Evolutionary conservation across 2,329 filamentous ascomycete genomes (phyloP).

Genomic region (Fusarium albidum): DNA sequence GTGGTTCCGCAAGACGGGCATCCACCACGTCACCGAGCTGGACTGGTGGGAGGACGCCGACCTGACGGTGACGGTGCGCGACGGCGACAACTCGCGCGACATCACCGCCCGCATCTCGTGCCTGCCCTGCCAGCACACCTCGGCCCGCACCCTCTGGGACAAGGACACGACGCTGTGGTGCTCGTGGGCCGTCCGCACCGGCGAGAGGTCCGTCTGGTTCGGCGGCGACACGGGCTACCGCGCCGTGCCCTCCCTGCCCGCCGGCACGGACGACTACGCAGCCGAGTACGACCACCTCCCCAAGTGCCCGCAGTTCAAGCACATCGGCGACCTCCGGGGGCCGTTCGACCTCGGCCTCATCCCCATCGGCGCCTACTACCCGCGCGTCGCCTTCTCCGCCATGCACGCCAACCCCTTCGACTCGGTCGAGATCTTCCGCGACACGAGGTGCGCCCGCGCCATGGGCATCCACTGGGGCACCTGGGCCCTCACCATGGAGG

Average conservation of each 20-base stretch:
- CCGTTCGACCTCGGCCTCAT: slow-evolving; percentile 93
- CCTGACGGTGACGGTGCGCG: slow-evolving; percentile 61
- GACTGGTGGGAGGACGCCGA: slow-evolving; percentile 95
- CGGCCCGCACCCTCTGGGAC: slow-evolving; percentile 73
- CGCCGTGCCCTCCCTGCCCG: slow-evolving; percentile 71
- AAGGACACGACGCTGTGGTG: slow-evolving; percentile 83
- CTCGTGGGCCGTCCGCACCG: slow-evolving; percentile 81
- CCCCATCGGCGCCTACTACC: slow-evolving; percentile 89
- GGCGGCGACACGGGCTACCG: slow-evolving; percentile 93
- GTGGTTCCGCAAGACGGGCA: slow-evolving; percentile 79
- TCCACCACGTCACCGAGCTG: slow-evolving; percentile 83
- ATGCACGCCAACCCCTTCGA: slow-evolving; percentile 91
- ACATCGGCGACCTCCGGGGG: slow-evolving; percentile 81
- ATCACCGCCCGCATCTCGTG: slow-evolving; percentile 80
- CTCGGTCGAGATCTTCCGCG: slow-evolving; percentile 86
- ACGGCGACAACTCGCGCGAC: slow-evolving; percentile 41
- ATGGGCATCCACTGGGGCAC: slow-evolving; percentile 94
- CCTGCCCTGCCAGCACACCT: slow-evolving; percentile 85
- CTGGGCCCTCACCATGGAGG: slow-evolving; percentile 87
- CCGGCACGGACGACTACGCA: slow-evolving; percentile 74
- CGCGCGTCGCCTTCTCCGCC: slow-evolving; percentile 74
- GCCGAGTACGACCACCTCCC: slow-evolving; percentile 72
- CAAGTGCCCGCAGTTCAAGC: slow-evolving; percentile 81
- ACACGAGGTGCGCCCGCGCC: slow-evolving; percentile 79
- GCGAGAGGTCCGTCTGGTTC: slow-evolving; percentile 84